Conservation (phyloP, 1,139 yeast species). For the Saccharomyces hybrid region DNA sequence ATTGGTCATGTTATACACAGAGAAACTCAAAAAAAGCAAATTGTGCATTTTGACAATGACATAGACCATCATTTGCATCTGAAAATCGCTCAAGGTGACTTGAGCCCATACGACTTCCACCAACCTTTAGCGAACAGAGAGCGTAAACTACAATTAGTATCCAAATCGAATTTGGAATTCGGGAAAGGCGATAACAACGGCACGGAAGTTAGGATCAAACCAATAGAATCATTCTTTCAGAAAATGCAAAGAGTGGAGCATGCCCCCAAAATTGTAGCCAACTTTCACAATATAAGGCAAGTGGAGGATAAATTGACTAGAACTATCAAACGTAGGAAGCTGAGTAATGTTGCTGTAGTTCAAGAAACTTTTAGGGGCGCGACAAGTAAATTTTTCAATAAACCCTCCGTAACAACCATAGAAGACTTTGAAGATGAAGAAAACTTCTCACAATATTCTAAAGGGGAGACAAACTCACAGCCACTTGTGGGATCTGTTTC, state of each 20-base stretch:
- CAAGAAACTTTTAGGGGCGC: not conserved
- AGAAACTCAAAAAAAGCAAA: conserved; percentile 13
- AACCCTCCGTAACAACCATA: not conserved
- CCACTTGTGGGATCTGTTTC: conserved; percentile 2
- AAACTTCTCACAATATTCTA: conserved; percentile 6
- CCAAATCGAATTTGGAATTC: conserved; percentile 20
- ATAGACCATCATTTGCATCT: conserved; percentile 40
- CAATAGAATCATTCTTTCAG: conserved; percentile 11
- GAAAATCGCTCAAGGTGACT: conserved; percentile 53
- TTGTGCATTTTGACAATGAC: conserved; percentile 32
- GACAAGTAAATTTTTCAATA: not conserved
- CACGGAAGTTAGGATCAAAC: conserved; percentile 1
- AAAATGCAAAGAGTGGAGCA: not conserved
- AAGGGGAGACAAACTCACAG: conserved; percentile 20
- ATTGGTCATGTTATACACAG: conserved; percentile 46
- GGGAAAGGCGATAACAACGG: not conserved
- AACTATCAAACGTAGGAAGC: conserved; percentile 5
- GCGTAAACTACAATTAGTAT: conserved; percentile 19
- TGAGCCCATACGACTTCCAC: conserved; percentile 58
- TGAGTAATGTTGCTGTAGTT: not conserved
- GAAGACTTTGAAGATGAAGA: not conserved
- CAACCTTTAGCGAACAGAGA: conserved; percentile 36
- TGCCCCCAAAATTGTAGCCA: not conserved
- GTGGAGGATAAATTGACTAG: conserved; percentile 7
- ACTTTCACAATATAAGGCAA: not conserved